Percentiles rank a stretch among this genome's conserved stretches.
These are phyloP conservation scores for Coemansia nantahalensis DNA, from an alignment of 192 early-diverging fungal genomes.

Conservation along the genomic window DNA sequence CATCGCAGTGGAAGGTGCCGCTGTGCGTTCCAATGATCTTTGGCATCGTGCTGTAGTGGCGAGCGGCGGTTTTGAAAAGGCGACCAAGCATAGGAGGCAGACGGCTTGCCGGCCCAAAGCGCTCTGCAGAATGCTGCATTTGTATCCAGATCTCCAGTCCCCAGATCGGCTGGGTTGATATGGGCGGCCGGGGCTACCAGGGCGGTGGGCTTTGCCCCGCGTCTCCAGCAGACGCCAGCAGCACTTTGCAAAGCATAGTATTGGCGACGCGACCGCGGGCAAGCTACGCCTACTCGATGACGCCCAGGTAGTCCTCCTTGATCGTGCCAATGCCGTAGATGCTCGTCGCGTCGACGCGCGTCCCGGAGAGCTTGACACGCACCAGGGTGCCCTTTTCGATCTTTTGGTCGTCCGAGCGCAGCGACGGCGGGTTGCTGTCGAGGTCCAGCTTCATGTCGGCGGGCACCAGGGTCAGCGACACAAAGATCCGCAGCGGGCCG, in stretches of 20 bases:
- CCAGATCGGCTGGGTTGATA: too few species aligned
- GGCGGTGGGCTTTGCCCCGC: too few species aligned
- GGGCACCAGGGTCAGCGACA: slow-evolving; percentile 82
- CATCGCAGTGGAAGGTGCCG: slow-evolving; percentile 86
- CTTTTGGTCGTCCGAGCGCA: slow-evolving; percentile 69
- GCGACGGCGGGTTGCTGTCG: slow-evolving; percentile 80
- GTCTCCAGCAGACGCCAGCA: too few species aligned
- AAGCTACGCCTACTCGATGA: slow-evolving; percentile 52
- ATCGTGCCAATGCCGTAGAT: slow-evolving; percentile 96
- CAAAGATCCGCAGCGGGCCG: slow-evolving; percentile 91
- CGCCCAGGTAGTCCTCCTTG: slow-evolving; percentile 95
- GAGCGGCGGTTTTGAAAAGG: too few species aligned
- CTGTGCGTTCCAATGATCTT: slow-evolving; percentile 89
- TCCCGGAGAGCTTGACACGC: slow-evolving; percentile 86
- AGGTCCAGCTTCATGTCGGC: slow-evolving; percentile 88
- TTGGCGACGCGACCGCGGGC: neutral
- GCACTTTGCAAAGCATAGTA: too few species aligned
- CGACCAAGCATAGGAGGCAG: too few species aligned
- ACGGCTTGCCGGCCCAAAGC: too few species aligned
- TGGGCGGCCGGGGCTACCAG: too few species aligned
- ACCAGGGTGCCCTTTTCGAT: slow-evolving; percentile 88
- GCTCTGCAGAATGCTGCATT: too few species aligned
- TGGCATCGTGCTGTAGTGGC: too few species aligned
- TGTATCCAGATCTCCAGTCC: too few species aligned
- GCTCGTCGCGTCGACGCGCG: slow-evolving; percentile 85